Percentiles rank a stretch among this genome's conserved stretches.
These are phyloP conservation scores for Apiospora sp. DNA, from an alignment of 2,329 filamentous ascomycete genomes.

Conservation along the genomic window DNA sequence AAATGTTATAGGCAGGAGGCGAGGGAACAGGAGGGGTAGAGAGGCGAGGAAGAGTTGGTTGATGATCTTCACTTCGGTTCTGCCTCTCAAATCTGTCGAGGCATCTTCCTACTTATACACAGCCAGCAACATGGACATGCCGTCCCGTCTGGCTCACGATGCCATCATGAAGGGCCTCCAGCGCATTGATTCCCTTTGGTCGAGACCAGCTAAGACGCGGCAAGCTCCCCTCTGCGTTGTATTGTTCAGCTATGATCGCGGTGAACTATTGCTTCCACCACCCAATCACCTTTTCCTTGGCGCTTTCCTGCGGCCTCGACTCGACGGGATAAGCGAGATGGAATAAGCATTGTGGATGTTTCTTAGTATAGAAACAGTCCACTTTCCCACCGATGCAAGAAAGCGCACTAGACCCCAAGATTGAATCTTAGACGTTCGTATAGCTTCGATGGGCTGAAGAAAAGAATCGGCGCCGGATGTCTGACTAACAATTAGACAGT, in stretches of 20 bases:
- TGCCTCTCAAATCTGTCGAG: background rate
- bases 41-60: background rate
- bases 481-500: background rate
- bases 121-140: background rate
- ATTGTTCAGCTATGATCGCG: background rate
- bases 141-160: background rate
- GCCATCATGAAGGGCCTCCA: background rate
- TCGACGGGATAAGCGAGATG: background rate
- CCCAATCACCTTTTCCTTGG: background rate
- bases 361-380: background rate
- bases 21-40: background rate
- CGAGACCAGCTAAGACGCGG: background rate
- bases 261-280: background rate
- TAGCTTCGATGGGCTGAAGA: background rate
- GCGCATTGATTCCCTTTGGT: background rate
- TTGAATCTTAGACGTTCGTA: background rate
- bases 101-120: constrained; percentile 7
- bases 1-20: background rate
- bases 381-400: background rate
- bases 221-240: background rate
- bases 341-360: background rate
- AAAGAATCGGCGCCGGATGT: background rate
- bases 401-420: background rate
- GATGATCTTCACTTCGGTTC: background rate
- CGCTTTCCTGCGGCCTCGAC: background rate